Percentiles rank a stretch among this genome's conserved stretches.
These are phyloP conservation scores for Microdochium nivale DNA, from an alignment of 2,329 filamentous ascomycete genomes.

Conservation along the genomic window DNA sequence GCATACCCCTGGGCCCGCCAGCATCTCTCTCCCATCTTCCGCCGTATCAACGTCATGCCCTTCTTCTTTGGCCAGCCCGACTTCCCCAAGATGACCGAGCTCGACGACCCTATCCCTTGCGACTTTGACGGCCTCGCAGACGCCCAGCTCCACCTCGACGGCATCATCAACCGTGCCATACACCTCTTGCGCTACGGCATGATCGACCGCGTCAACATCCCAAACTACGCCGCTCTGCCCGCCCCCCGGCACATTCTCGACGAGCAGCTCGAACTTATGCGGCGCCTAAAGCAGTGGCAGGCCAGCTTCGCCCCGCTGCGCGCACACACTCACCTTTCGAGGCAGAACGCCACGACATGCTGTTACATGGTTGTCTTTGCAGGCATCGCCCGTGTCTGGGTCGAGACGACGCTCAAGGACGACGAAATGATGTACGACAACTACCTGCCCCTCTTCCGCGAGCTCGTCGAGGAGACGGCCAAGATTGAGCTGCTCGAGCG, in stretches of 20 bases:
- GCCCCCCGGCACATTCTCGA: constrained; percentile 9
- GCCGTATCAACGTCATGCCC: constrained; percentile 28
- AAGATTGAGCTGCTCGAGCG: constrained; percentile 5
- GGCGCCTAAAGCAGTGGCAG: constrained; percentile 19
- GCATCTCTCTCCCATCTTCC: constrained; percentile 25
- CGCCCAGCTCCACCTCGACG: constrained; percentile 21
- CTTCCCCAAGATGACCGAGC: constrained; percentile 15
- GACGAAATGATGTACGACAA: constrained; percentile 26
- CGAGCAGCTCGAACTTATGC: constrained; percentile 12
- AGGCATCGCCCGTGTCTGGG: constrained; percentile 23
- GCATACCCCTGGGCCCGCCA: constrained; percentile 19
- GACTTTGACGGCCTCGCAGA: constrained; percentile 13
- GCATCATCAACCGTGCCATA: constrained; percentile 16
- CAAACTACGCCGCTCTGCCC: constrained; percentile 1
- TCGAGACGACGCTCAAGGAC: constrained; percentile 15
- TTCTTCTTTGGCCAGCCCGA: constrained; percentile 24
- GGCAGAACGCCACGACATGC: constrained; percentile 2
- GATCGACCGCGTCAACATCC: constrained; percentile 13
- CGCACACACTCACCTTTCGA: neutral
- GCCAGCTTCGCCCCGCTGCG: constrained; percentile 13
- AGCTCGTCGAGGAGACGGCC: constrained; percentile 18
- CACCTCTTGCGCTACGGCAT: constrained; percentile 20
- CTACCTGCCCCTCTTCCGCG: constrained; percentile 17
- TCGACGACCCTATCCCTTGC: constrained; percentile 11
- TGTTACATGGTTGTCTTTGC: constrained; percentile 20